Base-by-base conservation (phyloP, 495 filamentous ascomycete species). In the Aspergillus haitiensis region DNA sequence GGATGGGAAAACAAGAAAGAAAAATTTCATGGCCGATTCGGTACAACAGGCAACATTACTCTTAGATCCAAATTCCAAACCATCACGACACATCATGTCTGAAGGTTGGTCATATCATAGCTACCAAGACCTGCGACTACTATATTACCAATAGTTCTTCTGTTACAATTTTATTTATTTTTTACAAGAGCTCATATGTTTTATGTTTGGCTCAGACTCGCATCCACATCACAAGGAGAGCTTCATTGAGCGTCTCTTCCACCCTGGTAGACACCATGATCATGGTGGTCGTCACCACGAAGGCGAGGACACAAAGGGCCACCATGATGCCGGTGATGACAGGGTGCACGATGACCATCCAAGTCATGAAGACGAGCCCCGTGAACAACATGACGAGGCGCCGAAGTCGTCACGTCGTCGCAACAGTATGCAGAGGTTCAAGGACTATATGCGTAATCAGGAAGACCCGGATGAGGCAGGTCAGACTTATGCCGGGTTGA, bases 391-490 rank as follows among this genome's bases (percentile, higher is more conserved):
- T 16, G 18, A 15, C 6, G 35, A 49, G 16, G 35, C 21, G 1
- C 21, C 33, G 2, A n/a, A 16, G 0, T 12, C 12, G 6, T 40
- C 27, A n/a, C 47, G 51, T 10, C 59, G 44, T 44, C 9, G 49
- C 7, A 47, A 36, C 15, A 45, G 44, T 5, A 36, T 53, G 39
- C 46, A 60, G 40, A 47, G 55, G 48, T 42, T 64, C 31, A 56
- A 57, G 53, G 53, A 64, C 5, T 60, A 54, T 10, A 42, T 60
- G 32, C 31, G 27, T 5, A 40, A 55, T 13, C 39, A 64, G 36
- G 56, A 60, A 6, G 52, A 64, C 13, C 16, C 60, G 34, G 62
- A 64, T 46, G 57, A 60, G 15, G 57, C 53, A 11, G 62, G 57
- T 2, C n/a, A 57, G 39, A 60, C 45, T 1, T 64, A 60, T 54